Evolutionary conservation across 805 yeast species (phyloP).

Genomic region (Metschnikowia chrysomelidarum): DNA sequence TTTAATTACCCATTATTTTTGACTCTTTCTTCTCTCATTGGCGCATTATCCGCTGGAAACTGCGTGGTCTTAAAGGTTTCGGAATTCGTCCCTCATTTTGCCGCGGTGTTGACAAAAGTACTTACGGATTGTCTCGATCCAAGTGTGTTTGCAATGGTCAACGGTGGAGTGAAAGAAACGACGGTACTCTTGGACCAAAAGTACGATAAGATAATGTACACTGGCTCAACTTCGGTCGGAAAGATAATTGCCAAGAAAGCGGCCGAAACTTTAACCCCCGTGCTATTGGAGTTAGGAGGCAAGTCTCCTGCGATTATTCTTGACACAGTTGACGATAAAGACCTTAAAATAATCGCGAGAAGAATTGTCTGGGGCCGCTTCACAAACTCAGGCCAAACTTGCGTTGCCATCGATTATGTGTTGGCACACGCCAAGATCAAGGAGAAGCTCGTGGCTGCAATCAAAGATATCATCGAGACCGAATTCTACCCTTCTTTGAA

Average conservation of each 20-base stretch:
- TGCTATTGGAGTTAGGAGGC: slow-evolving; percentile 84
- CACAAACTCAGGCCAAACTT: slow-evolving; percentile 84
- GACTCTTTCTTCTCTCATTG: slow-evolving; percentile 62
- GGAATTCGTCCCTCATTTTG: slow-evolving; percentile 66
- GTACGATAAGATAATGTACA: slow-evolving; percentile 81
- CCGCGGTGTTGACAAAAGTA: slow-evolving; percentile 54
- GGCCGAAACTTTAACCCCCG: slow-evolving; percentile 81
- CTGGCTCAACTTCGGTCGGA: slow-evolving; percentile 81
- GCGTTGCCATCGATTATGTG: slow-evolving; percentile 85
- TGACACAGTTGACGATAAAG: slow-evolving; percentile 42
- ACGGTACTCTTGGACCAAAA: slow-evolving; percentile 52
- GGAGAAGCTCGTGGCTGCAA: slow-evolving; percentile 45
- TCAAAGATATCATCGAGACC: slow-evolving; percentile 38
- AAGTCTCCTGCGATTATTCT: slow-evolving; percentile 82
- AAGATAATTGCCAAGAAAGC: slow-evolving; percentile 75
- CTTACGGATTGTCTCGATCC: slow-evolving; percentile 53
- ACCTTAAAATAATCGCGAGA: slow-evolving; percentile 46
- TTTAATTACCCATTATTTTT: slow-evolving; percentile 78
- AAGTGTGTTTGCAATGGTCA: slow-evolving; percentile 58
- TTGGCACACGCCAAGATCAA: slow-evolving; percentile 61
- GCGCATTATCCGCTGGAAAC: slow-evolving; percentile 87
- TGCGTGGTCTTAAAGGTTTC: slow-evolving; percentile 73
- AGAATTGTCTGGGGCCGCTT: slow-evolving; percentile 79
- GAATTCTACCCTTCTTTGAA: slow-evolving; percentile 45
- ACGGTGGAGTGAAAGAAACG: slow-evolving; percentile 66